Percentiles rank a stretch among this genome's conserved stretches.
Evolutionary conservation across 2,329 filamentous ascomycete species (phyloP).

Genomic region (Cadophora luteo-olivacea): DNA sequence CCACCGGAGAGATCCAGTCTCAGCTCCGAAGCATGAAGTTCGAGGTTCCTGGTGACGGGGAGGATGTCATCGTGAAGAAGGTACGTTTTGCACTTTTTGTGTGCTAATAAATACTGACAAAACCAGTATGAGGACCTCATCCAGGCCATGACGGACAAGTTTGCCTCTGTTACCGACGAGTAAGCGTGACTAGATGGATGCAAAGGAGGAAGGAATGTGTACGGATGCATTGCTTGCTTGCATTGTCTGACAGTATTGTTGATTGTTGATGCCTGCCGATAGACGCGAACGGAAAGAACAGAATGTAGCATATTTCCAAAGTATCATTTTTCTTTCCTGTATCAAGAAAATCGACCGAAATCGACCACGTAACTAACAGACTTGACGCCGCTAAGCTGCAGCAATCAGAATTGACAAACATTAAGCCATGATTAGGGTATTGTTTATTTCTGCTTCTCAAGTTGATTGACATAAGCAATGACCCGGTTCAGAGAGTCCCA

Average conservation of each 20-base stretch:
- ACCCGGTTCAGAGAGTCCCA: conserved; percentile 7
- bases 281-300: conserved; percentile 26
- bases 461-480: background rate
- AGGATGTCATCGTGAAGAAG: conserved; percentile 85
- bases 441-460: too few species aligned
- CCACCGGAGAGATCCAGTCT: conserved; percentile 84
- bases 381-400: too few species aligned
- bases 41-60: conserved; percentile 84
- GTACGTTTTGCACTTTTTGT: conserved; percentile 53
- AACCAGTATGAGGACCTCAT: conserved; percentile 87
- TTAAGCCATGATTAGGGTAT: too few species aligned
- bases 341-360: too few species aligned
- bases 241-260: conserved; percentile 32
- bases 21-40: conserved; percentile 95
- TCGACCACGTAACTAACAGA: too few species aligned
- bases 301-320: conserved; percentile 41
- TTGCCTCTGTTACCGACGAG: conserved; percentile 94
- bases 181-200: conserved; percentile 53
- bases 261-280: conserved; percentile 27
- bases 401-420: too few species aligned
- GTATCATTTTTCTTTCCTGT: background rate
- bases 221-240: conserved; percentile 35
- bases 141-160: conserved; percentile 95
- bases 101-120: background rate
- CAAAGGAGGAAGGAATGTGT: background rate